Evolutionary conservation across 2,329 filamentous ascomycete species (phyloP).

Genomic region (Aspergillus uvarum): DNA sequence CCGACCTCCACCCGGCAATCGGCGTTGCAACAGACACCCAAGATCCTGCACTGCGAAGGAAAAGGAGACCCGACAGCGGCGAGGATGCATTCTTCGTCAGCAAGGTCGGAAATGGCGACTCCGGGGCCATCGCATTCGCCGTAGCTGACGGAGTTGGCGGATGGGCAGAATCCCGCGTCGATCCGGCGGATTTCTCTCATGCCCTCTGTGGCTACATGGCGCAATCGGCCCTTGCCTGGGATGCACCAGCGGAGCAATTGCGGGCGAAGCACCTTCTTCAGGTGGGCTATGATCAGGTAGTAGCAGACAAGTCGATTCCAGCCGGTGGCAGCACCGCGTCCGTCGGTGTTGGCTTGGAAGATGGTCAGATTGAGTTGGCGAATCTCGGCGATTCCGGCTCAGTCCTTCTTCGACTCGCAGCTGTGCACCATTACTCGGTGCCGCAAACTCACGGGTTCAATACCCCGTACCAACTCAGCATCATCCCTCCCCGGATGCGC

Average conservation of each 20-base stretch:
- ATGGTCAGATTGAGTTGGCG: constrained; percentile 79
- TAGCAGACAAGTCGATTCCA: constrained; percentile 67
- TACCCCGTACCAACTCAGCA: constrained; percentile 89
- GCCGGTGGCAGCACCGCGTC: constrained; percentile 92
- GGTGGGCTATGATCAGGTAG: constrained; percentile 77
- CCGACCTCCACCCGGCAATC: constrained; percentile 39
- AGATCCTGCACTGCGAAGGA: constrained; percentile 57
- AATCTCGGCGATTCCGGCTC: constrained; percentile 97
- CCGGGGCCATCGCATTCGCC: constrained; percentile 68
- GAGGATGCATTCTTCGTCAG: constrained; percentile 96
- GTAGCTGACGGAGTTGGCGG: constrained; percentile 94
- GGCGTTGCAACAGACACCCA: constrained; percentile 35
- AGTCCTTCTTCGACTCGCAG: constrained; percentile 79
- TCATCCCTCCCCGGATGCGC: constrained; percentile 77
- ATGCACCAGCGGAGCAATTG: constrained; percentile 37
- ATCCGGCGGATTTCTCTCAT: constrained; percentile 94
- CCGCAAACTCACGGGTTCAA: constrained; percentile 97
- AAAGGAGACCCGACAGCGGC: constrained; percentile 71
- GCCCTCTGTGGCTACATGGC: constrained; percentile 94
- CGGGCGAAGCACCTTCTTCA: constrained; percentile 73
- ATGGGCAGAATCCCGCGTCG: constrained; percentile 88
- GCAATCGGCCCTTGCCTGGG: constrained; percentile 63
- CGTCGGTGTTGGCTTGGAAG: constrained; percentile 71
- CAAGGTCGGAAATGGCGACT: constrained; percentile 64
- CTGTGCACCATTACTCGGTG: constrained; percentile 76